phyloP scores from a whole-genome alignment of 225 moss, liverwort and hornwort genomes.

The Neckera pumila region DNA sequence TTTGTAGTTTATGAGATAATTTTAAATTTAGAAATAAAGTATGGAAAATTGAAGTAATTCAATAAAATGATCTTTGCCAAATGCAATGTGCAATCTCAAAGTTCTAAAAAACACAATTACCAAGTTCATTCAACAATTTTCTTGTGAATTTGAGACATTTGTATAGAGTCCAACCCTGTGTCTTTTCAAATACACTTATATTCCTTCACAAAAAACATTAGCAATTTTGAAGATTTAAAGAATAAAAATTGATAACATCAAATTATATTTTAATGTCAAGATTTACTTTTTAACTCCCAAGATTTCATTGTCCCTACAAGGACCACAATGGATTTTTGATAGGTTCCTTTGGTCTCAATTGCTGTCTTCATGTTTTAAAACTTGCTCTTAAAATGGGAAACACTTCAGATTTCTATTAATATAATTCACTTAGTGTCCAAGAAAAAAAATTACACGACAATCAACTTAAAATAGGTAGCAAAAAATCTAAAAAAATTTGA shows the following conservation, averaged over 20 bases:
- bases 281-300: fast-evolving
- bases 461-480: fast-evolving
- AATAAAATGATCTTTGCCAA: not conserved
- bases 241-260: not conserved
- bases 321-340: no score
- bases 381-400: fast-evolving
- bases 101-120: fast-evolving
- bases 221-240: no score
- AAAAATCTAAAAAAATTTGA: not conserved
- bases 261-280: not conserved
- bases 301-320: not conserved
- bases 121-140: not conserved
- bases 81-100: not conserved
- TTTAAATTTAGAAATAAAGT: not conserved
- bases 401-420: fast-evolving
- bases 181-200: not conserved
- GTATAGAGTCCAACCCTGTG: not conserved
- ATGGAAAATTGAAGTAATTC: not conserved
- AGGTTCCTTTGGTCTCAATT: not conserved
- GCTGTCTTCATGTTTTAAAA: not conserved
- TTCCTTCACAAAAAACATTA: not conserved
- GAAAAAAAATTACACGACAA: no score
- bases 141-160: not conserved
- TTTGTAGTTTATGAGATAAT: no score
- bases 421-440: not conserved